Evolutionary conservation across 1,139 yeast species (phyloP).

Genomic region (Yamadazyma dushanensis): DNA sequence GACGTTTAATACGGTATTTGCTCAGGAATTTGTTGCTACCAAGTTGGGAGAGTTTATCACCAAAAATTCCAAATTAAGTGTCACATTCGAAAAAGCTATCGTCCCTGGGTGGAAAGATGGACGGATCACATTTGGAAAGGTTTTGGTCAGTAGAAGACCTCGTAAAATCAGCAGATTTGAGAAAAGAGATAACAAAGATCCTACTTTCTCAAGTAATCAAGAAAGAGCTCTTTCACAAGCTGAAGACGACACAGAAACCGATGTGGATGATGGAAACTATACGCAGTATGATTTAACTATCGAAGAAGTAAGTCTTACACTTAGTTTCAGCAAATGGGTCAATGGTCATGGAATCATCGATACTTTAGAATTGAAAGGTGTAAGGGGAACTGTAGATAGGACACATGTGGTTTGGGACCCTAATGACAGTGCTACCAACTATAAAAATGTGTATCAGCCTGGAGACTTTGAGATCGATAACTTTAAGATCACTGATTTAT

Average conservation of each 20-base stretch:
- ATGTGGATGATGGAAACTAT: slow-evolving; percentile 79
- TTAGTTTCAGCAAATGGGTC: slow-evolving; percentile 84
- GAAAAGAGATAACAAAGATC: neutral
- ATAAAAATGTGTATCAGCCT: slow-evolving; percentile 68
- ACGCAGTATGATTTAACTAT: slow-evolving; percentile 92
- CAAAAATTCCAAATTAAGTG: slow-evolving; percentile 79
- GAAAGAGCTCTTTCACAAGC: slow-evolving; percentile 1
- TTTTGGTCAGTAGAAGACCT: slow-evolving; percentile 86
- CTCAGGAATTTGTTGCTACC: slow-evolving; percentile 85
- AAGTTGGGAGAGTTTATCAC: slow-evolving; percentile 82
- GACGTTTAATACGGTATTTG: slow-evolving; percentile 80
- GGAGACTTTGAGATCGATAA: slow-evolving; percentile 93
- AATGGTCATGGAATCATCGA: slow-evolving; percentile 86
- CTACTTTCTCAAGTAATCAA: no score
- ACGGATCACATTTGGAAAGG: slow-evolving; percentile 77
- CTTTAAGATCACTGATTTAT: slow-evolving; percentile 78
- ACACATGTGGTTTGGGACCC: slow-evolving; percentile 84
- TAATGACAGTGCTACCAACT: slow-evolving; percentile 79
- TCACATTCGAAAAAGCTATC: slow-evolving; percentile 89
- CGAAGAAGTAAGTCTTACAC: slow-evolving; percentile 77
- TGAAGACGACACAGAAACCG: slow-evolving; percentile 21
- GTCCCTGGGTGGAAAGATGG: slow-evolving; percentile 96
- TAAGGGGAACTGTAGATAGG: slow-evolving; percentile 90
- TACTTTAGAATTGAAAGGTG: slow-evolving; percentile 78
- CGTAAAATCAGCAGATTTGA: slow-evolving; percentile 45